Evolutionary conservation across 768 basidiomycete genomes (phyloP), one percentile per base, ranked within the genome.

Genomic region (Coprinopsis sp.): DNA sequence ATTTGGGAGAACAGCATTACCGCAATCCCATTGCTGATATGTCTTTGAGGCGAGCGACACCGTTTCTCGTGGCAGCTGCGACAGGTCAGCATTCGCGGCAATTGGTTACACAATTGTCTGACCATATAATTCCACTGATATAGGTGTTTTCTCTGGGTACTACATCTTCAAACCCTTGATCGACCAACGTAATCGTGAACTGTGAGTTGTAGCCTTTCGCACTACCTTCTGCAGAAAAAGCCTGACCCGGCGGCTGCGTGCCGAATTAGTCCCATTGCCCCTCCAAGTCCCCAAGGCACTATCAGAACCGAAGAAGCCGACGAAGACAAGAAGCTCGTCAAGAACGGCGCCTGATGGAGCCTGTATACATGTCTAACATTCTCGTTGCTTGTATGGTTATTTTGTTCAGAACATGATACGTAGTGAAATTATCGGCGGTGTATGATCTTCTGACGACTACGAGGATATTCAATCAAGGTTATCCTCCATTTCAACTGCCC

Each of bases 111-210:
- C 21, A 31, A 3, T 40, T 29, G 23, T 18, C 37, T 49, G 34
- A n/a, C 22, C 14, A 39, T 23, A 42, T 45, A 27, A 19, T 37
- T 33, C 22, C 33, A 18, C 41, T 36, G 16, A 49, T 40, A 12
- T 51, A 85, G 84, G 84, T 24, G 60, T 82, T 41, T 53, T 71
- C 22, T 83, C 84, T 11, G 84, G 84, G 7, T 58, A 82, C 18
- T 84, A 85, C 58, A 79, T 84, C 43, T 85, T 85, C 65, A 73
- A 75, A 54, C 82, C 82, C 4, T 53, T 73, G 48, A 54, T 74
- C 16, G 40, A 58, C 29, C 48, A 63, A 33, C 56, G 59, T 49
- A 33, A 42, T 30, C 37, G 50, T 30, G 46, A 59, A 44, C 41
- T 45, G 57, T 60, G 46, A 40, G 63, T 58, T 44, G 40, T 33